Evolutionary conservation across 495 filamentous ascomycete genomes (phyloP), one percentile per base, ranked within the genome.

Genomic region (Xylaria grammica): DNA sequence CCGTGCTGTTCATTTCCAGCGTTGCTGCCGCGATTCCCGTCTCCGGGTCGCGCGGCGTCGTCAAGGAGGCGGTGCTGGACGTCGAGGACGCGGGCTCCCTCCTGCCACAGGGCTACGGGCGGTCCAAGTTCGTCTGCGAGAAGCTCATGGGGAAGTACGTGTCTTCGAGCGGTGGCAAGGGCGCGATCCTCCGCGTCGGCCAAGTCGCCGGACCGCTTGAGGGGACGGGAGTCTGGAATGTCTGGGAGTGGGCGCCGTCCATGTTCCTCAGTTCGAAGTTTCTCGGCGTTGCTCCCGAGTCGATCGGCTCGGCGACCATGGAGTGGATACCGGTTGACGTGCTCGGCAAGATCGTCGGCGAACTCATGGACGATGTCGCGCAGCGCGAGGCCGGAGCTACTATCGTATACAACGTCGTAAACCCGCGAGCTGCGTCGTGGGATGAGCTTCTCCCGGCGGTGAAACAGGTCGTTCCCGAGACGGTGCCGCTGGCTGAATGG

Each of bases 251-350:
- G 72, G 66, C 68, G 20, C 72, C 72, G 30, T 65, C 63, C 9
- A 42, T 74, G 49, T 51, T 74, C 26, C 60, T 66, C 13, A 70
- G 67, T 27, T 42, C 67, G 4, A 67, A 57, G 53, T 51, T 60
- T 17, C 45, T 72, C 9, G 69, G 70, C 3, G 46, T 26, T 20
- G 54, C 63, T 20, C 72, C 72, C 32, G 42, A 45, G 34, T 58
- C 61, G 0, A 60, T 74, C 1, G 72, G 72, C 0, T 34, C 61
- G 6, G 64, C 52, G 4, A 52, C 62, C 13, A 59, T 74, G 6
- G 72, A 74, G 32, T 74, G 72, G 72, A 62, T 66, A 19, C 72
- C 72, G 0, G 72, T 71, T 1, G 69, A 74, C n/a, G 66, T 58
- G 45, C 52, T 72, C 1, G 60, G 59, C 4, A 51, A 55, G 48